Conservation (phyloP, 2,329 filamentous ascomycete genomes). For the Thielaviopsis ethacetica region DNA sequence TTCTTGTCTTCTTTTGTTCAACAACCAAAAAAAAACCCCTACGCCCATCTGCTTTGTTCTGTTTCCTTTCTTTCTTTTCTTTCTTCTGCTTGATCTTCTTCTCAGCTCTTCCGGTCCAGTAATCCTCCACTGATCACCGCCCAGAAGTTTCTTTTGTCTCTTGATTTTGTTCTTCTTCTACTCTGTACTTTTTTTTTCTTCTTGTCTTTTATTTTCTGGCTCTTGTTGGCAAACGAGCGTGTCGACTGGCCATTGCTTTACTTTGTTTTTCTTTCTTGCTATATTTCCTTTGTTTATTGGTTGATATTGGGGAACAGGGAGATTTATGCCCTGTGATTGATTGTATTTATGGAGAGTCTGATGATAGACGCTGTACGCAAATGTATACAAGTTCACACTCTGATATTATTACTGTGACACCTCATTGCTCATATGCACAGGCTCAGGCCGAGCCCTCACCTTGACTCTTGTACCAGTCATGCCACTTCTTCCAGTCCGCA, state of each 20-base stretch:
- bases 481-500: slow-evolving; percentile 63
- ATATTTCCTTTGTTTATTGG: neutral
- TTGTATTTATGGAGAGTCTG: neutral
- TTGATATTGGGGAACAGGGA: too few relatives aligned
- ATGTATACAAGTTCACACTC: slow-evolving; percentile 1
- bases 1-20: slow-evolving; percentile 4
- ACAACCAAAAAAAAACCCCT: too few relatives aligned
- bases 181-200: neutral
- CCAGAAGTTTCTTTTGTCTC: neutral
- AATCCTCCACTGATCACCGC: too few relatives aligned
- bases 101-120: neutral
- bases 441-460: neutral
- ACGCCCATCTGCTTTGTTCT: neutral
- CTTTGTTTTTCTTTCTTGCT: neutral
- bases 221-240: neutral
- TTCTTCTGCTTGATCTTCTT: too few relatives aligned
- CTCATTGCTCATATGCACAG: neutral
- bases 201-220: neutral
- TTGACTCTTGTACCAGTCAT: slow-evolving; percentile 45
- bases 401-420: neutral
- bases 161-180: neutral
- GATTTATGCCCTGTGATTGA: neutral
- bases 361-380: slow-evolving; percentile 11
- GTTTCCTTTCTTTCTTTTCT: slow-evolving; percentile 1
- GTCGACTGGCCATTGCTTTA: neutral